Conservation (phyloP, 495 filamentous ascomycete genomes). For the Neurospora terricola region DNA sequence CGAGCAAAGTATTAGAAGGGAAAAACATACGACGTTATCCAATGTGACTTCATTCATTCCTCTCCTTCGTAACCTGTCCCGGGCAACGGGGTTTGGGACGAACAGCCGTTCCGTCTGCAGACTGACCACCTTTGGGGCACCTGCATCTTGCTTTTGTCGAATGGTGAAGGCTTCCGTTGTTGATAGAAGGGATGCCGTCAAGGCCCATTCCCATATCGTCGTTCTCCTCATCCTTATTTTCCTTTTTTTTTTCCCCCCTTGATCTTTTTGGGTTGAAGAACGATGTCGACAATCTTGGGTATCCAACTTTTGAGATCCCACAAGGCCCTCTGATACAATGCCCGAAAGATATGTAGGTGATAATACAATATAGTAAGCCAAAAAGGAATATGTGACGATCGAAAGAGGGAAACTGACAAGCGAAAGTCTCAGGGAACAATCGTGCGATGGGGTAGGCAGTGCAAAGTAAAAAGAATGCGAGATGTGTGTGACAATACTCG, state of each 20-base stretch:
- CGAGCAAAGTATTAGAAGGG: too few species aligned
- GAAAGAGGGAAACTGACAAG: background rate
- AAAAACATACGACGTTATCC: conserved; percentile 36
- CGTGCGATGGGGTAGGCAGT: background rate
- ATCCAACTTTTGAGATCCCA: background rate
- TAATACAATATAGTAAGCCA: background rate
- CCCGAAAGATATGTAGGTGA: background rate
- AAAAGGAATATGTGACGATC: background rate
- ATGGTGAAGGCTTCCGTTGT: conserved; percentile 9
- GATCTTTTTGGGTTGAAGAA: background rate
- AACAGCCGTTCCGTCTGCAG: conserved; percentile 35
- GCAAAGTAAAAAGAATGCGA: background rate
- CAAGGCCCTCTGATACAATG: background rate
- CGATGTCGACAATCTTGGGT: background rate
- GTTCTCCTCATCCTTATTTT: conserved; percentile 10
- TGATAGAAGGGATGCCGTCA: conserved; percentile 13
- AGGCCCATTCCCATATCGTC: conserved; percentile 13
- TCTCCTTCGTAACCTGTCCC: conserved; percentile 39
- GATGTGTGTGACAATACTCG: background rate
- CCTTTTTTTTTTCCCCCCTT: background rate
- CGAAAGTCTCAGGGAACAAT: background rate
- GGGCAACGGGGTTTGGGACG: conserved; percentile 27
- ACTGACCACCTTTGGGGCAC: conserved; percentile 33
- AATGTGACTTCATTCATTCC: conserved; percentile 29
- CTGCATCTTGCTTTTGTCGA: conserved; percentile 11